phyloP scores from a whole-genome alignment of 108 stramenopile genomes.

The Cyclotella cryptica region DNA sequence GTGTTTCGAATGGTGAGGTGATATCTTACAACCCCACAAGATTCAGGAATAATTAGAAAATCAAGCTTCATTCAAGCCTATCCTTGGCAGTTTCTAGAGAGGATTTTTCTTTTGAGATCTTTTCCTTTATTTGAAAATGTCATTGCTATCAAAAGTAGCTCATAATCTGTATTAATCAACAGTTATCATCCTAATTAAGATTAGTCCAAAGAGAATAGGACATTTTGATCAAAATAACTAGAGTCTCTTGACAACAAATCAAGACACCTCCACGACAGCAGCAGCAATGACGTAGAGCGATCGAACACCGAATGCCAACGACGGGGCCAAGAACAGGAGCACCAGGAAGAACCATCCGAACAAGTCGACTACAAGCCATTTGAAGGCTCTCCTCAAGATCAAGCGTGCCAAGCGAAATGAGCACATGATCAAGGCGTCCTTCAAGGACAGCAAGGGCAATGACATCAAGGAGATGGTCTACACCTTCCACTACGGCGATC shows the following conservation, averaged over 20 bases:
- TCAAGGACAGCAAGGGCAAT: not conserved
- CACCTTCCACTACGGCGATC: not conserved
- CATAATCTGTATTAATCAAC: too few relatives aligned
- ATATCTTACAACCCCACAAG: too few relatives aligned
- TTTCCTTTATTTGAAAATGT: too few relatives aligned
- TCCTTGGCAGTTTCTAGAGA: too few relatives aligned
- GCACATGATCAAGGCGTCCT: not conserved
- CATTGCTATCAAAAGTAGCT: too few relatives aligned
- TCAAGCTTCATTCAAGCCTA: too few relatives aligned
- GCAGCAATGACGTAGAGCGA: not conserved
- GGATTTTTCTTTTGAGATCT: too few relatives aligned
- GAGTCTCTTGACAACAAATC: not conserved
- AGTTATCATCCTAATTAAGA: not conserved
- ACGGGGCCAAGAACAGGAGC: not conserved
- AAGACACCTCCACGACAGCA: not conserved
- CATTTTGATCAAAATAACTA: conserved; percentile 44
- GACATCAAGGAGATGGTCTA: not conserved
- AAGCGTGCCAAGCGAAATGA: not conserved
- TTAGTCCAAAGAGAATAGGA: conserved; percentile 9
- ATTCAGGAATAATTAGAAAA: too few relatives aligned
- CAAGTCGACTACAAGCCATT: not conserved
- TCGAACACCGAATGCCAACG: not conserved
- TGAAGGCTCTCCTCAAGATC: conserved; percentile 6
- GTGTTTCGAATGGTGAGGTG: too few relatives aligned
- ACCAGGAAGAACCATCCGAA: not conserved